Conservation (phyloP, 2,329 filamentous ascomycete genomes). For the Exophiala aquamarina region DNA sequence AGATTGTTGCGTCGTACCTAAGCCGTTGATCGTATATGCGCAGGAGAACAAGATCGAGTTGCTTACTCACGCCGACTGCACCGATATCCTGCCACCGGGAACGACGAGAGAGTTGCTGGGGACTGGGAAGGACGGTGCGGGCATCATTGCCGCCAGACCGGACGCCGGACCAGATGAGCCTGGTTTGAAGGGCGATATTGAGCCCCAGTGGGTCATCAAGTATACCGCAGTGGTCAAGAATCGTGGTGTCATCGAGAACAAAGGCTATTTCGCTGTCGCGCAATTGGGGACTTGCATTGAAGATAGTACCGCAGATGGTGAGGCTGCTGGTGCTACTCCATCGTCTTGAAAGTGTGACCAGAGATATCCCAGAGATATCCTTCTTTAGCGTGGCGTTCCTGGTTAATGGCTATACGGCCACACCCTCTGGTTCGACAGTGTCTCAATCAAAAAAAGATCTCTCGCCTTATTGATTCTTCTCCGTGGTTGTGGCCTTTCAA, state of each 20-base stretch:
- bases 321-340: too few species aligned
- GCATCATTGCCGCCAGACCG: slow-evolving; percentile 67
- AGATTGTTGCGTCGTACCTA: slow-evolving; percentile 94
- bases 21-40: slow-evolving; percentile 80
- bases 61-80: slow-evolving; percentile 91
- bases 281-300: slow-evolving; percentile 58
- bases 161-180: slow-evolving; percentile 41
- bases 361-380: too few species aligned
- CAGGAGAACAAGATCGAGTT: slow-evolving; percentile 81
- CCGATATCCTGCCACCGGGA: slow-evolving; percentile 81
- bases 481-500: too few species aligned
- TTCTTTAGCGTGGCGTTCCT: slow-evolving; percentile 6
- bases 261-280: slow-evolving; percentile 92
- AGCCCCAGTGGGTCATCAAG: slow-evolving; percentile 92
- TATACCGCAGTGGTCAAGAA: slow-evolving; percentile 95
- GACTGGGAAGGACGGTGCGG: slow-evolving; percentile 68
- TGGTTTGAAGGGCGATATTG: slow-evolving; percentile 73
- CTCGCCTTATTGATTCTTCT: too few species aligned
- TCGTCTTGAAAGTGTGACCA: too few species aligned
- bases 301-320: slow-evolving; percentile 6
- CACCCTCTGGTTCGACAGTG: too few species aligned
- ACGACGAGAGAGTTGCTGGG: slow-evolving; percentile 83
- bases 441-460: too few species aligned
- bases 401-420: too few species aligned
- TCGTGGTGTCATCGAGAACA: slow-evolving; percentile 94